Percentiles rank a stretch among this genome's conserved stretches.
Conservation (phyloP, 139 green algal genomes). For the Chlorella sp. region DNA sequence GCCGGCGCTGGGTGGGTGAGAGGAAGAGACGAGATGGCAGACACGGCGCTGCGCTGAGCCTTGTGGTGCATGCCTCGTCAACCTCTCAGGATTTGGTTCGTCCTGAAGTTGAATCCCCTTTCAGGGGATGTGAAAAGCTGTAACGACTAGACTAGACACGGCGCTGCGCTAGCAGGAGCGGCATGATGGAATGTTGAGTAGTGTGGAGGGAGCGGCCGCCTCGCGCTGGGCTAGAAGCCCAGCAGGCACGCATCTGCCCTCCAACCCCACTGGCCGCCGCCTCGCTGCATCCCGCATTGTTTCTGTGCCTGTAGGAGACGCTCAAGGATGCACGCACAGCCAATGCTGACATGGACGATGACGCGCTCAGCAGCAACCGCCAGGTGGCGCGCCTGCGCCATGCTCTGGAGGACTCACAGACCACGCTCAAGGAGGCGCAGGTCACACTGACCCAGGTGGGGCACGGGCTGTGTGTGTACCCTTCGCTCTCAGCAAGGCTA, state of each 20-base stretch:
- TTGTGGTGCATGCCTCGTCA: too few relatives aligned
- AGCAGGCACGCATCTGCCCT: too few relatives aligned
- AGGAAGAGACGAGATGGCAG: background rate
- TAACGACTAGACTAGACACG: too few relatives aligned
- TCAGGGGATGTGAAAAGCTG: too few relatives aligned
- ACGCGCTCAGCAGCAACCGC: slow-evolving; percentile 18
- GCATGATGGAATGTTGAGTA: background rate
- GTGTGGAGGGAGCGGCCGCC: too few relatives aligned
- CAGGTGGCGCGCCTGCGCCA: slow-evolving; percentile 33
- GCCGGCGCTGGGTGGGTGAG: background rate
- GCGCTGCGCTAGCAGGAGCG: background rate
- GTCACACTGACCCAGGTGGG: background rate
- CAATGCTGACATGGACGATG: slow-evolving; percentile 31
- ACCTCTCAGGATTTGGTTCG: too few relatives aligned
- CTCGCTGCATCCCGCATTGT: background rate
- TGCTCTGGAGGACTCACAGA: slow-evolving; percentile 24
- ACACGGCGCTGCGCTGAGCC: background rate
- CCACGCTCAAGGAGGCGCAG: slow-evolving; percentile 16
- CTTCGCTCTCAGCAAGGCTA: background rate
- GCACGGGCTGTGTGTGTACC: background rate
- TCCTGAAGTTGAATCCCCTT: too few relatives aligned
- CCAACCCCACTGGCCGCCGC: background rate
- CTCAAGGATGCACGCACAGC: slow-evolving; percentile 22
- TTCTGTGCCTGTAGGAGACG: background rate
- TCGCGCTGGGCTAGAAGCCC: background rate